These are phyloP conservation scores for Phytopythium chamaehyphon DNA, from an alignment of 352 stramenopile genomes.

Conservation along the genomic window DNA sequence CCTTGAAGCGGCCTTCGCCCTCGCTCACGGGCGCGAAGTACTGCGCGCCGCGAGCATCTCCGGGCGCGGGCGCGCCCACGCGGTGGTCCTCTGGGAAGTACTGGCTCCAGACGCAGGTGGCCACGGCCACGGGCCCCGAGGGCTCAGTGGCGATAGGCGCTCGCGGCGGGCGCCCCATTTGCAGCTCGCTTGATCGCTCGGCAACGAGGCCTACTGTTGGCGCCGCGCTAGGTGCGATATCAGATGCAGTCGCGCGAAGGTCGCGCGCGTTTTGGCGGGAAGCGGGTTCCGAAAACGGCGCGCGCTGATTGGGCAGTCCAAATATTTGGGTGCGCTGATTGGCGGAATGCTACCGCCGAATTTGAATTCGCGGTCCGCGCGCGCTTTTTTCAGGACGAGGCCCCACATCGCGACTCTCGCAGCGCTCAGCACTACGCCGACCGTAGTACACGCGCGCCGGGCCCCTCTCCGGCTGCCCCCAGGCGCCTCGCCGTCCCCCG, in stretches of 20 bases:
- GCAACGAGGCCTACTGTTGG: neutral
- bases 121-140: slow-evolving; percentile 23
- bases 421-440: neutral
- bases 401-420: too few species aligned
- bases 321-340: neutral
- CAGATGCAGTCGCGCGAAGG: slow-evolving; percentile 10
- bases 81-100: slow-evolving; percentile 72
- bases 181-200: neutral
- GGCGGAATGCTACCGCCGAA: neutral
- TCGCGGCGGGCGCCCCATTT: neutral
- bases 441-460: neutral
- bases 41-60: slow-evolving; percentile 33
- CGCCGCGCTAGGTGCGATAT: neutral
- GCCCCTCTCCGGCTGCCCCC: neutral
- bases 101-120: slow-evolving; percentile 71
- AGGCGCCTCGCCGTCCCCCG: neutral
- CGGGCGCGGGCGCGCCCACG: slow-evolving; percentile 31
- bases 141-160: neutral
- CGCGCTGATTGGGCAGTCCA: slow-evolving; percentile 24
- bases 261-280: slow-evolving; percentile 25
- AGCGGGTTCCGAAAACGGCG: slow-evolving; percentile 21
- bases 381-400: neutral
- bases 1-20: slow-evolving; percentile 50
- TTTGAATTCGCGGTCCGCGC: slow-evolving; percentile 8
- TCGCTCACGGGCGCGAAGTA: slow-evolving; percentile 52